Percentiles rank a stretch among this genome's conserved stretches.
These are phyloP conservation scores for Pisolithus microcarpus DNA, from an alignment of 768 basidiomycete genomes.

Conservation along the genomic window DNA sequence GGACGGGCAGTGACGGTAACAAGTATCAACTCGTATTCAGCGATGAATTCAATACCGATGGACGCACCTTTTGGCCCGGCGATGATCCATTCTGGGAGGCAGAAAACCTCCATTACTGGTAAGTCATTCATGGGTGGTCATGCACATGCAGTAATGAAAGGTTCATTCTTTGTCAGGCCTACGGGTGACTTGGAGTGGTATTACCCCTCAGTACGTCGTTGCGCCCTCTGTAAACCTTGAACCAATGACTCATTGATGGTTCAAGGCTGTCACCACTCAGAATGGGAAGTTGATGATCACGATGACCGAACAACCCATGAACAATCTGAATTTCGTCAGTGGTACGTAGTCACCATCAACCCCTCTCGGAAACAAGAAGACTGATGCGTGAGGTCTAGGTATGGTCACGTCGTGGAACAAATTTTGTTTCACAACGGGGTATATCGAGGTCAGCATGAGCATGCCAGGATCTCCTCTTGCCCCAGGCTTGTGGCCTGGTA, in stretches of 20 bases:
- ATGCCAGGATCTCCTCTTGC: slow-evolving; percentile 55
- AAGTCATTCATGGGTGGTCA: slow-evolving; percentile 4
- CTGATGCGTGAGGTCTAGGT: slow-evolving; percentile 28
- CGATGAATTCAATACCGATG: slow-evolving; percentile 75
- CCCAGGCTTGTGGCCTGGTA: slow-evolving; percentile 84
- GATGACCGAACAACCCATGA: slow-evolving; percentile 57
- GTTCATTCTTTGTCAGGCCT: slow-evolving; percentile 28
- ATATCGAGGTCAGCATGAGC: slow-evolving; percentile 77
- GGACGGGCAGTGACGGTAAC: slow-evolving; percentile 69
- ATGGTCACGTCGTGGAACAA: slow-evolving; percentile 91
- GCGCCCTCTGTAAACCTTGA: not conserved
- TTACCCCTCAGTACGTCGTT: slow-evolving; percentile 49
- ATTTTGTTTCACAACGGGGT: slow-evolving; percentile 89
- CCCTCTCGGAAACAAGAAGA: not conserved
- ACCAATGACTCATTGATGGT: not conserved
- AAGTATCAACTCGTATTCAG: slow-evolving; percentile 81
- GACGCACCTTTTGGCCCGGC: slow-evolving; percentile 67
- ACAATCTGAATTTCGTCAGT: slow-evolving; percentile 80
- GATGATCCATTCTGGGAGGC: slow-evolving; percentile 88
- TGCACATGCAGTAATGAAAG: not conserved
- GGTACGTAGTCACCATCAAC: slow-evolving; percentile 36
- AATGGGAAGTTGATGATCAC: slow-evolving; percentile 79
- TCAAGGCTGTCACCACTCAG: slow-evolving; percentile 60
- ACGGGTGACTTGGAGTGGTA: slow-evolving; percentile 86
- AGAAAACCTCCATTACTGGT: slow-evolving; percentile 80